A percentile compares a stretch with the other conserved stretches of the same genome.
Evolutionary conservation across 2,329 filamentous ascomycete genomes (phyloP).

Genomic region (Diaporthe capsici): DNA sequence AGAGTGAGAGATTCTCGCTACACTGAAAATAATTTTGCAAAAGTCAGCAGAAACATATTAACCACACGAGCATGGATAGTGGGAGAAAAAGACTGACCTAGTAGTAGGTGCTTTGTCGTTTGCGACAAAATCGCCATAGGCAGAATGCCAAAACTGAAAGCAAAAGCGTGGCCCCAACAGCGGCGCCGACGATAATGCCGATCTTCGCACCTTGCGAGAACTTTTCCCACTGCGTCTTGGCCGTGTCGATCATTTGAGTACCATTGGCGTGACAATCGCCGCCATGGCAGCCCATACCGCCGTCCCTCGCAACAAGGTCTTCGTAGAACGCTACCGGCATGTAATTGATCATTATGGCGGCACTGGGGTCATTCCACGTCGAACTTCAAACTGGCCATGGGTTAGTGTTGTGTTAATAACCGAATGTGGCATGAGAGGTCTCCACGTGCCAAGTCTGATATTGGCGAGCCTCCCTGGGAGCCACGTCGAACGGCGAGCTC

Average conservation of each 20-base stretch:
- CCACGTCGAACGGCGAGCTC: neutral
- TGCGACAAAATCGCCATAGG: slow-evolving; percentile 13
- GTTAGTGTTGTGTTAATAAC: too few species aligned
- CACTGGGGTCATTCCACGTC: rapidly evolving
- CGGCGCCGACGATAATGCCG: slow-evolving; percentile 18
- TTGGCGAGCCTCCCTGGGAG: too few species aligned
- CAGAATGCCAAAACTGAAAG: neutral
- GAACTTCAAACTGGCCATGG: rapidly evolving
- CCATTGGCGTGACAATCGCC: neutral
- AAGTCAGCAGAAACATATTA: neutral
- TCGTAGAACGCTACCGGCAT: neutral
- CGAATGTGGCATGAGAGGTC: too few species aligned
- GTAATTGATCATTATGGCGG: neutral
- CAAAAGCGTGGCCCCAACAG: slow-evolving; percentile 8
- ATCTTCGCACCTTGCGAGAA: neutral
- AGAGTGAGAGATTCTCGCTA: neutral
- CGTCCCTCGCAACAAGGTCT: neutral
- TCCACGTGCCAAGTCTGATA: too few species aligned
- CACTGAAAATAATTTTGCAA: neutral
- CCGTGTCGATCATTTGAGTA: too few species aligned
- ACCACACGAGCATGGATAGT: too few species aligned
- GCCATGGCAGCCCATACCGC: neutral
- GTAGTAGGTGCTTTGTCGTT: neutral
- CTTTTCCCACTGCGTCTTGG: neutral
- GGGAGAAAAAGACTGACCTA: neutral